phyloP scores from a whole-genome alignment of 176 grass and related monocot species.

The Microstegium vimineum region DNA sequence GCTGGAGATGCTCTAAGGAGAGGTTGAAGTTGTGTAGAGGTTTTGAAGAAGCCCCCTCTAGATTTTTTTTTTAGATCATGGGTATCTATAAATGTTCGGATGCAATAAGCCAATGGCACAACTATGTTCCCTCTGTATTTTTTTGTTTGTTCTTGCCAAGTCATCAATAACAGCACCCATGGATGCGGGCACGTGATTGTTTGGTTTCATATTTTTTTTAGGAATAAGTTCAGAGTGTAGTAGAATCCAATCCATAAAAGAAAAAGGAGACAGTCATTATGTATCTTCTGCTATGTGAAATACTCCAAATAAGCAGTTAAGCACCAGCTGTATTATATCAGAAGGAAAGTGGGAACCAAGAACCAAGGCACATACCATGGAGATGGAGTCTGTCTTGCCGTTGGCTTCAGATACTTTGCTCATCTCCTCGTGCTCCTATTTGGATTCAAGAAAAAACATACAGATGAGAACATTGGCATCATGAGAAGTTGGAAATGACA shows the following conservation, averaged over 20 bases:
- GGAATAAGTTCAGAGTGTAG: neutral
- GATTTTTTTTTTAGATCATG: too few species aligned
- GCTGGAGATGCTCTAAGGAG: too few species aligned
- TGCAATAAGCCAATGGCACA: neutral
- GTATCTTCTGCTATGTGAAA: neutral
- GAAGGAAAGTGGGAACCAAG: neutral
- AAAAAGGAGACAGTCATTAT: neutral
- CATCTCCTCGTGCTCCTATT: constrained; percentile 36
- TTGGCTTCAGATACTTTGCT: constrained; percentile 38
- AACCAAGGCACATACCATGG: constrained; percentile 30
- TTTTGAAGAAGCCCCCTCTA: too few species aligned
- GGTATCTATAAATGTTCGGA: neutral
- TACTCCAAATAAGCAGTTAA: neutral
- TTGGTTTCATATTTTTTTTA: neutral
- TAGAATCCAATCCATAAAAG: neutral
- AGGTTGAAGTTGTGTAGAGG: too few species aligned
- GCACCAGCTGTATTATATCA: neutral
- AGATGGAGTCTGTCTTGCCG: constrained; percentile 10
- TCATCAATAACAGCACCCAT: neutral
- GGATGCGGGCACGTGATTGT: neutral
- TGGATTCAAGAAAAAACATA: constrained; percentile 11
- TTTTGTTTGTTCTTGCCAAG: neutral
- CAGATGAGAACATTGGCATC: neutral
- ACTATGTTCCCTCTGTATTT: too few species aligned
- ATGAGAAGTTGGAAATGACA: constrained; percentile 4